Conservation (phyloP, 192 early-diverging fungal species). For the Rhizophagus clarus region DNA sequence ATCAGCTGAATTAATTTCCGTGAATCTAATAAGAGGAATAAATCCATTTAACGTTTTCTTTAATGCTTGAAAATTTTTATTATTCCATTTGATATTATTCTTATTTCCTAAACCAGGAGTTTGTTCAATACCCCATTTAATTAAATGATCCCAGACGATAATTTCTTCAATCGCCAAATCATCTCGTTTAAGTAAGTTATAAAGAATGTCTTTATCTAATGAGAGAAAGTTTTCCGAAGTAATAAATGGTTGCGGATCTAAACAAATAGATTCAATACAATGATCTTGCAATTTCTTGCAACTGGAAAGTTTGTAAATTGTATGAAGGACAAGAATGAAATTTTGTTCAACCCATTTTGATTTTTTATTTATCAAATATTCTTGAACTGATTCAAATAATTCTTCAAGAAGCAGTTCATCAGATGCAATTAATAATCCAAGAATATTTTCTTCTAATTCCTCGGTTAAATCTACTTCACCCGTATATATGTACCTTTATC, state of each 20-base stretch:
- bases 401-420: too few species aligned
- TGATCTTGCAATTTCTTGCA: slow-evolving; percentile 8
- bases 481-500: too few species aligned
- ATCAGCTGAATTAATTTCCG: not conserved
- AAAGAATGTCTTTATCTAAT: too few species aligned
- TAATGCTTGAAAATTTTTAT: not conserved
- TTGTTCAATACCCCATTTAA: not conserved
- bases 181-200: too few species aligned
- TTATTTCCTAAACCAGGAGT: not conserved
- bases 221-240: not conserved
- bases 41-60: not conserved
- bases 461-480: too few species aligned
- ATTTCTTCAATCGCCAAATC: slow-evolving; percentile 7
- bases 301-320: not conserved
- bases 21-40: slow-evolving; percentile 17
- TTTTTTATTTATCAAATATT: slow-evolving; percentile 8
- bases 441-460: too few species aligned
- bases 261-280: slow-evolving; percentile 19
- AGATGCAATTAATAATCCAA: too few species aligned
- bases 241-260: slow-evolving; percentile 5
- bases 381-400: too few species aligned
- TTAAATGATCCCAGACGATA: slow-evolving; percentile 9
- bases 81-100: not conserved
- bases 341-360: not conserved
- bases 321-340: slow-evolving; percentile 13